Evolutionary conservation across 768 basidiomycete species (phyloP).

Genomic region (Hygrophoropsis aurantiaca): DNA sequence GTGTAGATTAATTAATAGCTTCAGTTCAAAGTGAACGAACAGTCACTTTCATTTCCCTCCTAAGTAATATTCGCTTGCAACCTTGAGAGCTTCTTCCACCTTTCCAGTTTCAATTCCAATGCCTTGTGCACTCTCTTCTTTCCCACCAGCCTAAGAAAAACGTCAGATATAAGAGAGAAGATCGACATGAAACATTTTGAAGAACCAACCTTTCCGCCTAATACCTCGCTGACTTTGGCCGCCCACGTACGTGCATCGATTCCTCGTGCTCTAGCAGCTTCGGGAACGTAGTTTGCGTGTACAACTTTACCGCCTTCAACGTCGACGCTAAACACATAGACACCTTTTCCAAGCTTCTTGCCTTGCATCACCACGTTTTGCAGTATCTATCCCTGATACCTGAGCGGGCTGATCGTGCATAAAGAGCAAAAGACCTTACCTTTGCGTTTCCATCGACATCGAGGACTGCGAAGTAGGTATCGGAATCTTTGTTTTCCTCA

Average conservation of each 20-base stretch:
- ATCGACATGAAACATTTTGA: background rate
- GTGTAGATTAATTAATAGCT: no score
- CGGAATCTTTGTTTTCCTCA: slow-evolving; percentile 67
- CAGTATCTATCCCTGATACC: slow-evolving; percentile 51
- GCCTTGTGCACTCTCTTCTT: slow-evolving; percentile 89
- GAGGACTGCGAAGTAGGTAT: slow-evolving; percentile 68
- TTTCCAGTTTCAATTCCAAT: slow-evolving; percentile 68
- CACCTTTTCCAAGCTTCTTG: slow-evolving; percentile 79
- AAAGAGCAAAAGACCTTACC: slow-evolving; percentile 38
- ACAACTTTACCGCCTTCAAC: slow-evolving; percentile 68
- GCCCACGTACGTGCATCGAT: slow-evolving; percentile 92
- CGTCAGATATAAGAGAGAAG: slow-evolving; percentile 5
- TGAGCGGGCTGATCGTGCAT: slow-evolving; percentile 1
- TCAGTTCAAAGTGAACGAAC: no score
- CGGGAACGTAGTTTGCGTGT: slow-evolving; percentile 82
- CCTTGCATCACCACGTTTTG: slow-evolving; percentile 73
- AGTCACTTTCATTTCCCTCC: slow-evolving; percentile 11
- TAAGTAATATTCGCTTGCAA: slow-evolving; percentile 47
- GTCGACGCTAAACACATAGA: slow-evolving; percentile 88
- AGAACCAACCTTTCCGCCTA: slow-evolving; percentile 84
- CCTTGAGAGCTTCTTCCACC: slow-evolving; percentile 64
- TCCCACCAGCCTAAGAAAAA: slow-evolving; percentile 79
- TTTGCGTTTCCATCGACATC: slow-evolving; percentile 86
- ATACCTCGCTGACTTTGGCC: slow-evolving; percentile 64
- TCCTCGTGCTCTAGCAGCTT: slow-evolving; percentile 58